Evolutionary conservation across 73 alveolate genomes (phyloP).

Genomic region (Paramecium caudatum): DNA sequence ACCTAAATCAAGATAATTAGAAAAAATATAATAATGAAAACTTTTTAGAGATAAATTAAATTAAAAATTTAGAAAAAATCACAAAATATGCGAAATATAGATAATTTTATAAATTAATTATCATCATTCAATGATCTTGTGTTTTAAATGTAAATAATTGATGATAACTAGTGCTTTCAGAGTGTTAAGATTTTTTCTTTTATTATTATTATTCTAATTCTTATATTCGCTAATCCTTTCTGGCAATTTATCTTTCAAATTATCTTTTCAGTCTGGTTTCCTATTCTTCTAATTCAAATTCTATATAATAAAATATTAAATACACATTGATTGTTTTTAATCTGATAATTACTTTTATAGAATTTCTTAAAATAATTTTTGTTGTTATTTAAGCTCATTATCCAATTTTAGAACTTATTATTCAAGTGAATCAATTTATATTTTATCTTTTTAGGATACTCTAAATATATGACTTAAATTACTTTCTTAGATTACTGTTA

Average conservation of each 20-base stretch:
- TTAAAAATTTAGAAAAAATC: not conserved
- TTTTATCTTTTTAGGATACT: slow-evolving; percentile 16
- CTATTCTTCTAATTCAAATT: slow-evolving; percentile 36
- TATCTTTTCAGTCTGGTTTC: slow-evolving; percentile 16
- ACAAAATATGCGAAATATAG: not conserved
- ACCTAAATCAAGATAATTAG: not conserved
- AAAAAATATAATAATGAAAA: not conserved
- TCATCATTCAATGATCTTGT: slow-evolving; percentile 46
- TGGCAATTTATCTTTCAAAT: not conserved
- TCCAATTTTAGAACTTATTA: slow-evolving; percentile 4
- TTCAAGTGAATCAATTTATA: not conserved
- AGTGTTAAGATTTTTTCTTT: slow-evolving; percentile 28
- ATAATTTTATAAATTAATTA: slow-evolving; percentile 4
- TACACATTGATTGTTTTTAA: slow-evolving; percentile 43
- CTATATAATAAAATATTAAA: not conserved
- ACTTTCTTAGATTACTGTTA: slow-evolving; percentile 23
- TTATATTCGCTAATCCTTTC: not conserved
- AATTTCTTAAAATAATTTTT: slow-evolving; percentile 23
- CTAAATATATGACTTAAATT: not conserved
- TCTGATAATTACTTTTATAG: slow-evolving; percentile 15
- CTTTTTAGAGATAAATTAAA: not conserved
- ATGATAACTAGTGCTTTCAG: slow-evolving; percentile 2
- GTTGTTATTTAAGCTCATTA: not conserved
- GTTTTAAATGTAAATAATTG: slow-evolving; percentile 31
- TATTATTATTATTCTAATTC: slow-evolving; percentile 34